Conservation (phyloP, 176 grass and related monocot species). For the Avena eriantha region DNA sequence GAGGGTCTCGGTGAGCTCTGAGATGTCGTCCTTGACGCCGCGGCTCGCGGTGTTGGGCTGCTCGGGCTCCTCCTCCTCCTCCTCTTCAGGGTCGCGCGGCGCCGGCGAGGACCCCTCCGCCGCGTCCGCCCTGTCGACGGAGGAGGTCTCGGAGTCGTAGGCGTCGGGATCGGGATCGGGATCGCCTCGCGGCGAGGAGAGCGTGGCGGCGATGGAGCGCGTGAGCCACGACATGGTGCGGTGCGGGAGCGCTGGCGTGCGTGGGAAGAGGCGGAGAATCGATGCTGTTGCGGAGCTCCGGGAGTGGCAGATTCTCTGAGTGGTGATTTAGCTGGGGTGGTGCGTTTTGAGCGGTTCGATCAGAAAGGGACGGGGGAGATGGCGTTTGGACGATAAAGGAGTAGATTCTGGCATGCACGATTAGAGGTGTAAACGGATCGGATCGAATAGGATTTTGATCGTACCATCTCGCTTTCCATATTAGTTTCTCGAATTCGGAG, state of each 20-base stretch:
- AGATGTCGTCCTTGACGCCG: constrained; percentile 68
- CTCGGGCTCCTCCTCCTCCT: constrained; percentile 41
- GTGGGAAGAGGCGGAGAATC: background rate
- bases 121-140: background rate
- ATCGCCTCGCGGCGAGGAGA: constrained; percentile 53
- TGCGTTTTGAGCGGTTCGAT: background rate
- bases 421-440: too few species aligned
- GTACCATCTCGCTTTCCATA: too few species aligned
- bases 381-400: background rate
- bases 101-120: constrained; percentile 10
- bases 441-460: too few species aligned
- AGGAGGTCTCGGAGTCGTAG: constrained; percentile 22
- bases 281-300: background rate
- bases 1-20: constrained; percentile 77
- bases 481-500: too few species aligned
- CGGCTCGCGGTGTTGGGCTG: constrained; percentile 54
- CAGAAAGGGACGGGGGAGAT: background rate
- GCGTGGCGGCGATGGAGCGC: constrained; percentile 62
- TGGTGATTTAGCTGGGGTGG: background rate
- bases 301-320: constrained; percentile 6
- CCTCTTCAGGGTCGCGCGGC: background rate
- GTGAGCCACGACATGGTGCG: constrained; percentile 65
- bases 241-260: background rate
- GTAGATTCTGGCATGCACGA: background rate
- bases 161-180: constrained; percentile 37